These are phyloP conservation scores for Bryopsis sp. DNA, from an alignment of 139 green algal genomes.

Conservation along the genomic window DNA sequence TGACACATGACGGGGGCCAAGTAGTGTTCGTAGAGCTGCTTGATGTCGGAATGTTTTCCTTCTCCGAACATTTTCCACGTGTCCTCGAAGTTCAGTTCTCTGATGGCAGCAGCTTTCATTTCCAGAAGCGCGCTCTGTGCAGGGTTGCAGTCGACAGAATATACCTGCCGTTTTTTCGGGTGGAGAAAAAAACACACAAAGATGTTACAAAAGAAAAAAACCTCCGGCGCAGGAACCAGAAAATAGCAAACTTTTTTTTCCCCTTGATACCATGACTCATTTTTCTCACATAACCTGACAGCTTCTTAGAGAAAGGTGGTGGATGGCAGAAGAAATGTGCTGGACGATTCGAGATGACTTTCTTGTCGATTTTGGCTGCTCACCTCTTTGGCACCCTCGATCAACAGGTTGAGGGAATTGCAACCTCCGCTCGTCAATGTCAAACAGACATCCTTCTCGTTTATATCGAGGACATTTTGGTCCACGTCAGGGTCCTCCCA, in stretches of 20 bases:
- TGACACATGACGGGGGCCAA: conserved; percentile 89
- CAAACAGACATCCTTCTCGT: conserved; percentile 69
- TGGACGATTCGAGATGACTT: no score
- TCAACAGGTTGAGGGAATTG: conserved; percentile 91
- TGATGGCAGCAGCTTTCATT: conserved; percentile 81
- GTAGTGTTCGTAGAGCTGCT: conserved; percentile 69
- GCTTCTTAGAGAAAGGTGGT: no score
- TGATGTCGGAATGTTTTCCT: conserved; percentile 62
- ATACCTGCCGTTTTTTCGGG: conserved; percentile 63
- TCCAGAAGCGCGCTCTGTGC: conserved; percentile 90
- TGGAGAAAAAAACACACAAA: no score
- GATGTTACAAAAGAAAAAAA: no score
- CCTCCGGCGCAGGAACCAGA: no score
- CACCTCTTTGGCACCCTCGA: conserved; percentile 71
- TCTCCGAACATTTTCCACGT: conserved; percentile 68
- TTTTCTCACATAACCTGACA: no score
- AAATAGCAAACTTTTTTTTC: no score
- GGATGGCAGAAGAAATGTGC: no score
- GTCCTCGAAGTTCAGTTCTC: conserved; percentile 81
- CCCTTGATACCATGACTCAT: no score
- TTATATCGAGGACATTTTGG: conserved; percentile 82
- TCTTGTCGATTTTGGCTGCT: no score
- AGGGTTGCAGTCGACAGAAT: conserved; percentile 96
- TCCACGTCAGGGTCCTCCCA: conserved; percentile 94
- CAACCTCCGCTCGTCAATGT: conserved; percentile 96